Evolutionary conservation across 257 asterid genomes (phyloP).

Genomic region (Vinca minor): DNA sequence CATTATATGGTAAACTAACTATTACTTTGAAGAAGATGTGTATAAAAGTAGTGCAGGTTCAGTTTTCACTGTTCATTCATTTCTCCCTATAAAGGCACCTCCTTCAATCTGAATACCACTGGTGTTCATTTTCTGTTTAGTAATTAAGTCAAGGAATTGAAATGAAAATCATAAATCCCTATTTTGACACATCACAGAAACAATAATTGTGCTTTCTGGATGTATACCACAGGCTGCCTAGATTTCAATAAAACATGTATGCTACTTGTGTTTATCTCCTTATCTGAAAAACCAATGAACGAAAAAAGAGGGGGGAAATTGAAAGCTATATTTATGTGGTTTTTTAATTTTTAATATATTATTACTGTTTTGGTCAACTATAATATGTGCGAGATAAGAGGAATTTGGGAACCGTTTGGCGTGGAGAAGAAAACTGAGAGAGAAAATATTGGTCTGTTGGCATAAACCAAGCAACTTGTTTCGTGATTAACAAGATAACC

Average conservation of each 20-base stretch:
- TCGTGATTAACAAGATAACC: no score
- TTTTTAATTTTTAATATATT: no score
- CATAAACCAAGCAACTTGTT: no score
- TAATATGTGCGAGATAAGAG: no score
- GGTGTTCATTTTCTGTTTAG: neutral
- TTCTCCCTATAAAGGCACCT: neutral
- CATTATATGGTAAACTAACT: conserved; percentile 6
- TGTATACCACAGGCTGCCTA: neutral
- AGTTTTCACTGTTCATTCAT: neutral
- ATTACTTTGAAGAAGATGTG: neutral
- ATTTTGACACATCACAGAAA: neutral
- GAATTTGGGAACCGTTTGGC: neutral
- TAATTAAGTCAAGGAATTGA: neutral
- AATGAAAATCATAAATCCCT: neutral
- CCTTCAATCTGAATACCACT: neutral
- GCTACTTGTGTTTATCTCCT: neutral
- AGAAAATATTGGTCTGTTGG: neutral
- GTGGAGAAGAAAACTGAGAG: neutral
- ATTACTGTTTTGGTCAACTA: no score
- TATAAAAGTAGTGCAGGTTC: neutral
- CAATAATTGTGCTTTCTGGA: neutral
- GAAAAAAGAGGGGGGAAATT: neutral
- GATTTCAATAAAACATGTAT: neutral
- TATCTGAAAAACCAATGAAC: neutral
- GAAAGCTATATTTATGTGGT: neutral